phyloP scores from a whole-genome alignment of 805 yeast genomes.

The Wickerhamiella musiphila region DNA sequence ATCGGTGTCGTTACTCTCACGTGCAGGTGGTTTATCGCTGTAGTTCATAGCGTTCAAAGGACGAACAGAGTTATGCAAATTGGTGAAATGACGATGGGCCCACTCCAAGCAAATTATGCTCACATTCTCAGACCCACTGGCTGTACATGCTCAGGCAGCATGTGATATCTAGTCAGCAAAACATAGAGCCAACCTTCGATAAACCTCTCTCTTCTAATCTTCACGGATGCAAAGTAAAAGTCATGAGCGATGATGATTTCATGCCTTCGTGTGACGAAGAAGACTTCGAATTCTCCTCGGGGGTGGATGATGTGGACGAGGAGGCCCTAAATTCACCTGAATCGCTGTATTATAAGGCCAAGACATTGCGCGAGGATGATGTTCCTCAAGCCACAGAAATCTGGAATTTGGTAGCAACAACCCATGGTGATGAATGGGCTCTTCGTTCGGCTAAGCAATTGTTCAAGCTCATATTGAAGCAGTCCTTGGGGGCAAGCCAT shows the following conservation, averaged over 20 bases:
- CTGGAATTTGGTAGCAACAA: conserved; percentile 13
- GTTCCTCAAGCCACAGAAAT: conserved; percentile 21
- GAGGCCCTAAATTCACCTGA: conserved; percentile 16
- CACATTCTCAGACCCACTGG: too few relatives aligned
- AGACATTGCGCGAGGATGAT: conserved; percentile 21
- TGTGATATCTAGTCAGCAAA: too few relatives aligned
- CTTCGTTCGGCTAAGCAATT: conserved; percentile 22
- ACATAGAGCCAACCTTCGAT: too few relatives aligned
- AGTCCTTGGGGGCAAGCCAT: conserved; percentile 4
- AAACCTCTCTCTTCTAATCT: background rate
- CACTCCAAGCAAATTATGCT: too few relatives aligned
- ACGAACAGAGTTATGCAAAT: too few relatives aligned
- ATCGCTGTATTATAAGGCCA: conserved; percentile 25
- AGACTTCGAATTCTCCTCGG: conserved; percentile 15
- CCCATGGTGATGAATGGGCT: conserved; percentile 16
- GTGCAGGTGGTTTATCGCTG: too few relatives aligned
- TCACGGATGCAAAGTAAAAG: background rate
- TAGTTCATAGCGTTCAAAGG: too few relatives aligned
- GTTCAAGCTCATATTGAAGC: conserved; percentile 18
- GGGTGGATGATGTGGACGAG: conserved; percentile 7
- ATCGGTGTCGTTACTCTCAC: too few relatives aligned
- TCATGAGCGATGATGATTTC: conserved; percentile 24
- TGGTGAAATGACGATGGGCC: too few relatives aligned
- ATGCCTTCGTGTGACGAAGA: conserved; percentile 25
- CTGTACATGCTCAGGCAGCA: too few relatives aligned